Evolutionary conservation across 306 rosid genomes (phyloP).

Genomic region (Bauhinia variegata): DNA sequence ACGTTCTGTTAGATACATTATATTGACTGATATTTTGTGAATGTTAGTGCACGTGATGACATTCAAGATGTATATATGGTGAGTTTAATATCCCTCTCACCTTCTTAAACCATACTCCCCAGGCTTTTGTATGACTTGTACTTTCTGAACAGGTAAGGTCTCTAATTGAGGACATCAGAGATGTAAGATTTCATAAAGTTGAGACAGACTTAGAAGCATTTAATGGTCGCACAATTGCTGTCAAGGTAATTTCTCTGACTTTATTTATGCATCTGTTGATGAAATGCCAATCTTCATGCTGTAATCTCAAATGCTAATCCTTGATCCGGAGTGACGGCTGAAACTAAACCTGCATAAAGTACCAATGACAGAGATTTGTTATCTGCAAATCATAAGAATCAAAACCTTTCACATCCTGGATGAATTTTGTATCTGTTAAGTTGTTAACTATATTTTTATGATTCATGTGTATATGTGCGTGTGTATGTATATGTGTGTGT

Average conservation of each 20-base stretch:
- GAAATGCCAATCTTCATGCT: not conserved
- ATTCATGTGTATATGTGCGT: too few species aligned
- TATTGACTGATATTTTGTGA: slow-evolving; percentile 17
- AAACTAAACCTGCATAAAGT: not conserved
- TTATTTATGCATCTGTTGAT: slow-evolving; percentile 14
- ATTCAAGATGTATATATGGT: slow-evolving; percentile 80
- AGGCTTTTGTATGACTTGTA: slow-evolving; percentile 32
- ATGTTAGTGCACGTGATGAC: slow-evolving; percentile 79
- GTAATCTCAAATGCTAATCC: not conserved
- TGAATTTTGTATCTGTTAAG: slow-evolving; percentile 10
- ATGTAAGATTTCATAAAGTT: slow-evolving; percentile 92
- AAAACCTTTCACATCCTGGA: slow-evolving; percentile 13
- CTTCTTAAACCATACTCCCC: slow-evolving; percentile 16
- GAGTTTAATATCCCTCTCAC: slow-evolving; percentile 46
- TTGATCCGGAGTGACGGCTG: not conserved
- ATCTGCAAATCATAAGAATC: not conserved
- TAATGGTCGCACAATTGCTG: slow-evolving; percentile 87
- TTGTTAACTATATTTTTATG: slow-evolving; percentile 12
- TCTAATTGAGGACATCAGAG: slow-evolving; percentile 86
- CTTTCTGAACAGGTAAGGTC: slow-evolving; percentile 71
- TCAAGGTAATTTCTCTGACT: slow-evolving; percentile 60
- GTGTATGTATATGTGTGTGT: too few species aligned
- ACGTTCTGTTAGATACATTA: slow-evolving; percentile 21
- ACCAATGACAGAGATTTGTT: not conserved
- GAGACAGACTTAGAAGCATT: slow-evolving; percentile 86